Conservation (phyloP, 2,329 filamentous ascomycete species). For the Fusarium camptoceras region DNA sequence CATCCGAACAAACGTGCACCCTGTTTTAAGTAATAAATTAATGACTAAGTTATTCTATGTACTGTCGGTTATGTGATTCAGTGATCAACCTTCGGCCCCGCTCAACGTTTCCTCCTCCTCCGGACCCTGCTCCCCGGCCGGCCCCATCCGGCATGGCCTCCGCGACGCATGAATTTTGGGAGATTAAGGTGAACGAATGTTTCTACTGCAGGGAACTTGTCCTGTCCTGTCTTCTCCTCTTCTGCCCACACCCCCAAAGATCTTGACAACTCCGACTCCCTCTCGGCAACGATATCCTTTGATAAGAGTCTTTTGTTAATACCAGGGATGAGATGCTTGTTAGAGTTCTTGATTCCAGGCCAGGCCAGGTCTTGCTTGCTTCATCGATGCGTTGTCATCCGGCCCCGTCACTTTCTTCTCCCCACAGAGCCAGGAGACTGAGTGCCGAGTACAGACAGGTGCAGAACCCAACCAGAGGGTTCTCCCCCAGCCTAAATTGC, state of each 20-base stretch:
- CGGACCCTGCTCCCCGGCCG: conserved; percentile 34
- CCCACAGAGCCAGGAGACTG: conserved; percentile 5
- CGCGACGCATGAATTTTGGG: conserved; percentile 46
- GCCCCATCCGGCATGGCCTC: conserved; percentile 35
- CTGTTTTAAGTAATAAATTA: not conserved
- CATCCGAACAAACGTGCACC: conserved; percentile 7
- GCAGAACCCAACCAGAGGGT: not conserved
- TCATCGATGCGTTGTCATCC: conserved; percentile 34
- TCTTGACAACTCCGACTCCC: conserved; percentile 16
- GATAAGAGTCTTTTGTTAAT: conserved; percentile 7
- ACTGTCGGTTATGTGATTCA: not conserved
- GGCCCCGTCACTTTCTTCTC: conserved; percentile 22
- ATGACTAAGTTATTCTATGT: not conserved
- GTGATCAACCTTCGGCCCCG: conserved; percentile 12
- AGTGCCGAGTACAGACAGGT: not conserved
- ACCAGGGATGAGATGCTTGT: conserved; percentile 28
- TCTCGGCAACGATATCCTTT: conserved; percentile 15
- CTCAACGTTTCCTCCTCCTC: conserved; percentile 19
- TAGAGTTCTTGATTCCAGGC: conserved; percentile 10
- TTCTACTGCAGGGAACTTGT: conserved; percentile 8
- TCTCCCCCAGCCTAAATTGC: not conserved
- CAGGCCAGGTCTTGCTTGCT: conserved; percentile 21
- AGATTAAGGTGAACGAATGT: conserved; percentile 37
- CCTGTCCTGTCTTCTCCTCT: not conserved
- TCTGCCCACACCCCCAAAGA: conserved; percentile 15